Evolutionary conservation across 768 basidiomycete genomes (phyloP).

Genomic region (Holtermanniella nyarrowii): DNA sequence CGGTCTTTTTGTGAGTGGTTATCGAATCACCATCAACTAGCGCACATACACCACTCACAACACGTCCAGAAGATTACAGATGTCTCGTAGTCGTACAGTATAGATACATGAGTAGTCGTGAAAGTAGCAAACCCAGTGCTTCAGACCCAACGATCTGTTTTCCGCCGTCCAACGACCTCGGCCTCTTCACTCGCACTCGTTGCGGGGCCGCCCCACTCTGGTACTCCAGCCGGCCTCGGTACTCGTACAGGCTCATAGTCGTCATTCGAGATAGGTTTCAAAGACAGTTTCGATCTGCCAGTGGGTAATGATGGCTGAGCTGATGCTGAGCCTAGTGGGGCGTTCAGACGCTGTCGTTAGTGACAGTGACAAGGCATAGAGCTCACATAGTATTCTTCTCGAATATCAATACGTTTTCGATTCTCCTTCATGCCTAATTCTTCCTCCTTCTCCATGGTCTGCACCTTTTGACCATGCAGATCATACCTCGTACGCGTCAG

Average conservation of each 20-base stretch:
- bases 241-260: slow-evolving; percentile 85
- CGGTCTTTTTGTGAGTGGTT: too few species aligned
- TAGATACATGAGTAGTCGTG: too few species aligned
- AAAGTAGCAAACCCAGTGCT: too few species aligned
- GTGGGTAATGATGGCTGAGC: neutral
- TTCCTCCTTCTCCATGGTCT: slow-evolving; percentile 18
- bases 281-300: slow-evolving; percentile 20
- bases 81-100: too few species aligned
- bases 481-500: slow-evolving; percentile 91
- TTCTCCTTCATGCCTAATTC: slow-evolving; percentile 28
- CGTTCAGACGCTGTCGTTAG: slow-evolving; percentile 12
- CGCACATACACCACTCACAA: too few species aligned
- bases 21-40: too few species aligned
- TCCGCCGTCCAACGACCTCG: slow-evolving; percentile 25
- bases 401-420: slow-evolving; percentile 62
- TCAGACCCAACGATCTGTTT: slow-evolving; percentile 30
- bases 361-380: neutral
- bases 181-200: slow-evolving; percentile 20
- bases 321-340: slow-evolving; percentile 2
- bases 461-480: slow-evolving; percentile 46
- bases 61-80: too few species aligned
- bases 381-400: slow-evolving; percentile 93
- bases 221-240: slow-evolving; percentile 69
- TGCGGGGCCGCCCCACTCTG: slow-evolving; percentile 66
- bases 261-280: slow-evolving; percentile 41